Conservation (phyloP, 78 protist species). For the Dictyostelium discoideum region dicty_2.7 NC_007088.5:8038001-8038500, state of each 20-base stretch:
- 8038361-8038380: not conserved
- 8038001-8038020: conserved; percentile 24
- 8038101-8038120: not conserved
- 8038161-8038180: not conserved
- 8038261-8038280: not conserved
- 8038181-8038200: not conserved
- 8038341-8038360: conserved; percentile 8
- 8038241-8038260: not conserved
- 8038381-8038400: not conserved
- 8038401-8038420: not conserved
- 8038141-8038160: not conserved
- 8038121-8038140: not conserved
- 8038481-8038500: not conserved
- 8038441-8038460: not conserved
- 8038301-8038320: not conserved
- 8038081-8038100: not conserved
- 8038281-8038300: conserved; percentile 7
- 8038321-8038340: conserved; percentile 10
- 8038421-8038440: conserved; percentile 5
- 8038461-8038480: not conserved
- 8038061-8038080: conserved; percentile 29
- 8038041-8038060: not conserved
- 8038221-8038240: not conserved
- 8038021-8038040: conserved; percentile 8
- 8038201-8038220: not conserved